phyloP scores from a whole-genome alignment of 441 rosid species.

The Francoa sonchifolia region DNA sequence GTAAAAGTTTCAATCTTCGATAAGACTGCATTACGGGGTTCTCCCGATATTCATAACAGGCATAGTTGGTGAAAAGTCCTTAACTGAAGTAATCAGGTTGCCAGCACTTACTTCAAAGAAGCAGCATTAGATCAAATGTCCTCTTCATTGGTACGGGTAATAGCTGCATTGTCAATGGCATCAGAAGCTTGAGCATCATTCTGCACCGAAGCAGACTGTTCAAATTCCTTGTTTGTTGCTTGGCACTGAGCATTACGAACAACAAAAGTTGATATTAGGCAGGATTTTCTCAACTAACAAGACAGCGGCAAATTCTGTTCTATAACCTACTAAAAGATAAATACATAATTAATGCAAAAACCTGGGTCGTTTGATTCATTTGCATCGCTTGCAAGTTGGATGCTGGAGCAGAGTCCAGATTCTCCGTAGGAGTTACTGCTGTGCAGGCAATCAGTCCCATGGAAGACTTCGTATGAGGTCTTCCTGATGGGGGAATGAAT shows the following conservation, averaged over 20 bases:
- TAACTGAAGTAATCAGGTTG: neutral
- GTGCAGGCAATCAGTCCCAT: slow-evolving; percentile 21
- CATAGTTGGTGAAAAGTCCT: neutral
- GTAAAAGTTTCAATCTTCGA: neutral
- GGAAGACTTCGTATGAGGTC: slow-evolving; percentile 26
- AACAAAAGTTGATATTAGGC: slow-evolving; percentile 1
- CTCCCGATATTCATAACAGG: too few species aligned
- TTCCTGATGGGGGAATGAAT: slow-evolving; percentile 33
- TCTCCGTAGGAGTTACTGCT: slow-evolving; percentile 22
- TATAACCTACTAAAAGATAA: slow-evolving; percentile 16
- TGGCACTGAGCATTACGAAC: slow-evolving; percentile 22
- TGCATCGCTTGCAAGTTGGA: slow-evolving; percentile 28
- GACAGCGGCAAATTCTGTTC: neutral
- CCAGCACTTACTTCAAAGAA: slow-evolving; percentile 11
- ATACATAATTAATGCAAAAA: slow-evolving; percentile 20
- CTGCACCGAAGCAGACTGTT: slow-evolving; percentile 24
- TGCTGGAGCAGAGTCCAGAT: slow-evolving; percentile 27
- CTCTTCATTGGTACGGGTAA: slow-evolving; percentile 14
- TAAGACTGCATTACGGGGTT: too few species aligned
- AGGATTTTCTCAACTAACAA: neutral
- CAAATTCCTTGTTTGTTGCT: slow-evolving; percentile 16
- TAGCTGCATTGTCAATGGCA: slow-evolving; percentile 13
- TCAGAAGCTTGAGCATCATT: slow-evolving; percentile 19
- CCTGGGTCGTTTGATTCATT: slow-evolving; percentile 40
- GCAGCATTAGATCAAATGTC: slow-evolving; percentile 13